Conservation (phyloP, 352 stramenopile genomes). For the Globisporangium mamillatum region DNA sequence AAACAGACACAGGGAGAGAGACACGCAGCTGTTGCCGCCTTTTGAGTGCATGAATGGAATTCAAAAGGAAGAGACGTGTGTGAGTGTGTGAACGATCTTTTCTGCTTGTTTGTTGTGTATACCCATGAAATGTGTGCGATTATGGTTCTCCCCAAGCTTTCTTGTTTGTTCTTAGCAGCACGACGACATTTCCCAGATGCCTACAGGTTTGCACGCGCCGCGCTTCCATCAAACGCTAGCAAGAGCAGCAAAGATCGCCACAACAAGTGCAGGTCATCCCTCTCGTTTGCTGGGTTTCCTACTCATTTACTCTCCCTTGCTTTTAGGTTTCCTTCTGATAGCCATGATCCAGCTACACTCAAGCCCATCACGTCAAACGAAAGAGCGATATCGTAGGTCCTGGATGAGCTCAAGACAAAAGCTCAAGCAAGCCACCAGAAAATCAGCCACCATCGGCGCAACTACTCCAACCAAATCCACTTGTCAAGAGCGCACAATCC, state of each 20-base stretch:
- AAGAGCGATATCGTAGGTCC: not conserved
- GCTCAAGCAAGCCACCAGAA: not conserved
- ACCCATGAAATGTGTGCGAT: not conserved
- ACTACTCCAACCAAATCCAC: no score
- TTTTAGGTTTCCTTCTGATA: not conserved
- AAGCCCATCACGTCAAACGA: not conserved
- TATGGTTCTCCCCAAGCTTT: not conserved
- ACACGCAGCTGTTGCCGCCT: slow-evolving; percentile 4
- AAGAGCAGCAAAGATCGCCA: not conserved
- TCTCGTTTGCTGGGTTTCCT: not conserved
- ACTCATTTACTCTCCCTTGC: not conserved
- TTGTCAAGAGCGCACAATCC: not conserved
- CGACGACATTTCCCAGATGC: not conserved
- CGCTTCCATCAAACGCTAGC: not conserved
- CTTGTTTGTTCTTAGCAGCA: not conserved
- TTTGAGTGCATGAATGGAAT: slow-evolving; percentile 16
- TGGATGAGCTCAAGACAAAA: not conserved
- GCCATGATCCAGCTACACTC: not conserved
- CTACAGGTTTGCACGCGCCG: not conserved
- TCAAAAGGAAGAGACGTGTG: slow-evolving; percentile 13
- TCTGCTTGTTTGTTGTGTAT: not conserved
- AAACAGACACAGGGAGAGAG: slow-evolving; percentile 3
- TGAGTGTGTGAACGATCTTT: not conserved
- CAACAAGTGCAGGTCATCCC: not conserved
- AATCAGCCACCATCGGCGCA: not conserved